Percentiles rank a stretch among this genome's conserved stretches.
These are phyloP conservation scores for Thermothielavioides terrestris DNA, from an alignment of 495 filamentous ascomycete genomes.

Conservation along the genomic window DNA sequence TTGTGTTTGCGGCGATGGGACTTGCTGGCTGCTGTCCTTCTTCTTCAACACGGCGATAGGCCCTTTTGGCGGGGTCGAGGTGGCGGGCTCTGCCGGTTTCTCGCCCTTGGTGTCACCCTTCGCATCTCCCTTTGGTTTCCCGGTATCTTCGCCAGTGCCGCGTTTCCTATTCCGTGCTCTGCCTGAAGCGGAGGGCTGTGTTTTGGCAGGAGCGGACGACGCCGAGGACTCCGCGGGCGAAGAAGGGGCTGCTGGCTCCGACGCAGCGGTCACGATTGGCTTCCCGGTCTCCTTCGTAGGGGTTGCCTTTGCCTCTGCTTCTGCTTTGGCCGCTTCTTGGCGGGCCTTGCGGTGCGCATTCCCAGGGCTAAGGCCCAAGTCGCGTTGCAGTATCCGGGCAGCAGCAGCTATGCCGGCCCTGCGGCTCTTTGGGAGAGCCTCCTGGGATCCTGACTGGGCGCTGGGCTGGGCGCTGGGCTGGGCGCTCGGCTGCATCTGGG, in stretches of 20 bases:
- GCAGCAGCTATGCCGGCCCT: constrained; percentile 67
- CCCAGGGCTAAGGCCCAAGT: constrained; percentile 70
- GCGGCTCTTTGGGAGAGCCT: constrained; percentile 35
- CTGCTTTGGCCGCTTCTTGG: constrained; percentile 44
- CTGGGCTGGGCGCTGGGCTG: constrained; percentile 12
- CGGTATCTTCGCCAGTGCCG: constrained; percentile 17
- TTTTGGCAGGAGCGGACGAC: constrained; percentile 9
- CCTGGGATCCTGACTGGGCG: constrained; percentile 13
- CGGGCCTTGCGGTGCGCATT: constrained; percentile 47
- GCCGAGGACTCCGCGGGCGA: constrained; percentile 14
- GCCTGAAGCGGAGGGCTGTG: constrained; percentile 21
- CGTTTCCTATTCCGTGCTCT: constrained; percentile 21
- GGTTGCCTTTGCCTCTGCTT: constrained; percentile 35
- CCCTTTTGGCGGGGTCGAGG: constrained; percentile 16
- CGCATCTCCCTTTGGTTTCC: constrained; percentile 13
- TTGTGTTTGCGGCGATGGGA: constrained; percentile 20
- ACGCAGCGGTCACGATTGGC: constrained; percentile 18
- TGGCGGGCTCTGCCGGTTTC: constrained; percentile 7
- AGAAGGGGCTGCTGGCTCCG: constrained; percentile 20
- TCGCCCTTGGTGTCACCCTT: constrained; percentile 13
- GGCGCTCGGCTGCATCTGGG: constrained; percentile 21
- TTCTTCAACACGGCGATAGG: constrained; percentile 38
- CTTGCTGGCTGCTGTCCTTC: constrained; percentile 18
- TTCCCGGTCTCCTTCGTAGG: constrained; percentile 28
- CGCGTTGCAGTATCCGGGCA: constrained; percentile 79